A percentile compares a stretch with the other conserved stretches of the same genome.
phyloP scores from a whole-genome alignment of 257 asterid genomes.

The Voacanga thouarsii region DNA sequence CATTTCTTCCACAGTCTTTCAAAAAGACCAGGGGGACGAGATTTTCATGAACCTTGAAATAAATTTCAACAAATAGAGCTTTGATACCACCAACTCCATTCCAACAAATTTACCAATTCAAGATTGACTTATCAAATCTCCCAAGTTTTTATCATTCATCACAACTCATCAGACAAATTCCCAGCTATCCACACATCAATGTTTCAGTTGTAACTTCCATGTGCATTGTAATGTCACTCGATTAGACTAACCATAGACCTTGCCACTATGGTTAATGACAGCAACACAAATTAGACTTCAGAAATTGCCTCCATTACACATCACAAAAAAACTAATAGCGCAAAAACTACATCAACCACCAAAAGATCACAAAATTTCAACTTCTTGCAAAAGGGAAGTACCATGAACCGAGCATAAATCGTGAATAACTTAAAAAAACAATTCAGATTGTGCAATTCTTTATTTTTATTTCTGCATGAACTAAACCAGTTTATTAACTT shows the following conservation, averaged over 20 bases:
- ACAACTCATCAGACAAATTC: not conserved
- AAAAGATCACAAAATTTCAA: not conserved
- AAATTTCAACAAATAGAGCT: not conserved
- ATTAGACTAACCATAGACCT: slow-evolving; percentile 1
- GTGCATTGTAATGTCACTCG: not conserved
- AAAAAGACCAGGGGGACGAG: not conserved
- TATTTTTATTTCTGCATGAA: not conserved
- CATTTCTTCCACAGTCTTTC: not conserved
- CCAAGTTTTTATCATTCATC: not conserved
- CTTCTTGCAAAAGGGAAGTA: not conserved
- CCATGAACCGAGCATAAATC: not conserved
- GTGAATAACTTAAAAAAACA: not conserved
- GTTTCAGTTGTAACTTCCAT: not conserved
- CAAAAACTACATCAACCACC: not conserved
- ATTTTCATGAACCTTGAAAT: not conserved
- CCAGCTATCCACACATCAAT: not conserved
- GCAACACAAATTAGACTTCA: not conserved
- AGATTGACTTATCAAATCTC: not conserved
- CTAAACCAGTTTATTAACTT: not conserved
- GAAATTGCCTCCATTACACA: not conserved
- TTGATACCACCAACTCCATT: not conserved
- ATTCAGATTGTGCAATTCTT: not conserved
- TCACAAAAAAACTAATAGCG: not conserved
- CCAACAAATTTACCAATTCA: not conserved
- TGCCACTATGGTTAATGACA: not conserved